Evolutionary conservation across 768 basidiomycete species (phyloP).

Genomic region (Mycena maculata): DNA sequence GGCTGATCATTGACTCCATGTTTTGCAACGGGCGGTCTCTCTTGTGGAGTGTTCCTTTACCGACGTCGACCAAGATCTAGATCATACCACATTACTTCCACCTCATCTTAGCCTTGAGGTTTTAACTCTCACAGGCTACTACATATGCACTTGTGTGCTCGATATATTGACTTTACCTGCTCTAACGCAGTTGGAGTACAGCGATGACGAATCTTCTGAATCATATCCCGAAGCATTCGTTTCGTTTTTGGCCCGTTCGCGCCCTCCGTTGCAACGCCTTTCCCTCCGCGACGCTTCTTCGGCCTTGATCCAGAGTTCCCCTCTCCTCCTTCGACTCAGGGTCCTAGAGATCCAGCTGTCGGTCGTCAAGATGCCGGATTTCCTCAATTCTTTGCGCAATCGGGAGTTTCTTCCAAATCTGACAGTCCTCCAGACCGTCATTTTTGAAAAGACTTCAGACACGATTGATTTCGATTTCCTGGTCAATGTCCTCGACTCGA

Average conservation of each 20-base stretch:
- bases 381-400: not conserved
- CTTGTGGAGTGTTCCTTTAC: conserved; percentile 9
- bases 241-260: not conserved
- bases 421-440: not conserved
- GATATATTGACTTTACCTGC: not conserved
- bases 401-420: conserved; percentile 7
- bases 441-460: not conserved
- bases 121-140: not conserved
- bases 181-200: not conserved
- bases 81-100: not conserved
- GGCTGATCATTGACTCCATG: not conserved
- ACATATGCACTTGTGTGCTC: not conserved
- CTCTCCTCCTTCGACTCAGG: not conserved
- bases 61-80: not conserved
- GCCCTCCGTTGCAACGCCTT: not conserved
- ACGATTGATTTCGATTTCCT: not conserved
- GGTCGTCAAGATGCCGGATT: not conserved
- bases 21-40: not conserved
- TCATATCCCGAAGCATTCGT: not conserved
- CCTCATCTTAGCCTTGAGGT: not conserved
- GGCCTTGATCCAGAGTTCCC: not conserved
- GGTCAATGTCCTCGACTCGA: not conserved
- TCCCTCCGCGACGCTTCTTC: not conserved
- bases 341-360: not conserved
- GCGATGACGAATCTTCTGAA: not conserved